phyloP scores from a whole-genome alignment of 2,329 filamentous ascomycete species.

The Elsinoe ampelina region DNA sequence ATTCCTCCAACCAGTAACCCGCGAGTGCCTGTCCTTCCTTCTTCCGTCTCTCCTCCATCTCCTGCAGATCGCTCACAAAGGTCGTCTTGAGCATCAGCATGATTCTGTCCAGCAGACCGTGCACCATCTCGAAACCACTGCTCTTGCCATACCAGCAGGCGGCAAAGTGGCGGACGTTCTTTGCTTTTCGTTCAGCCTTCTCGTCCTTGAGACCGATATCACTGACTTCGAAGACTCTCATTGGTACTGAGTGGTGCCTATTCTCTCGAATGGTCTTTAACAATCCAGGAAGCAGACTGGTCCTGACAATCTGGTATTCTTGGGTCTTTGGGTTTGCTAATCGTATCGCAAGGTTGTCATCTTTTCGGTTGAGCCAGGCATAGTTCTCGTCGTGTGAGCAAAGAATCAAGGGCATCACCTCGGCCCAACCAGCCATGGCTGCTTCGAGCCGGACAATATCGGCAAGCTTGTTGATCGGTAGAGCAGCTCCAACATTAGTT shows the following conservation, averaged over 20 bases:
- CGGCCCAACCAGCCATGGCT: slow-evolving; percentile 90
- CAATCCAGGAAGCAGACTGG: slow-evolving; percentile 73
- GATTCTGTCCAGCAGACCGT: slow-evolving; percentile 83
- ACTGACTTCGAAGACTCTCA: slow-evolving; percentile 85
- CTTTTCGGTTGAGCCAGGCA: slow-evolving; percentile 80
- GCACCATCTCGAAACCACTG: slow-evolving; percentile 89
- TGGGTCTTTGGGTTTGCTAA: slow-evolving; percentile 88
- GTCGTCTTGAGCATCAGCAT: slow-evolving; percentile 83
- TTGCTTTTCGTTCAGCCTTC: slow-evolving; percentile 68
- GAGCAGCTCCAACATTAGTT: slow-evolving; percentile 74
- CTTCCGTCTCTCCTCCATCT: slow-evolving; percentile 26
- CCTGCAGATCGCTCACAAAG: slow-evolving; percentile 51
- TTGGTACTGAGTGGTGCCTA: slow-evolving; percentile 76
- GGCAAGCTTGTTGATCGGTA: slow-evolving; percentile 86
- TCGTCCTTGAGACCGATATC: slow-evolving; percentile 90
- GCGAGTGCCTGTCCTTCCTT: slow-evolving; percentile 58
- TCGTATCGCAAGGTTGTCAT: slow-evolving; percentile 72
- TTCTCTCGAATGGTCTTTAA: slow-evolving; percentile 93
- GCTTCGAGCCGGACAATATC: slow-evolving; percentile 85
- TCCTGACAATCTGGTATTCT: slow-evolving; percentile 89
- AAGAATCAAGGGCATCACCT: slow-evolving; percentile 91
- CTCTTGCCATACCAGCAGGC: slow-evolving; percentile 92
- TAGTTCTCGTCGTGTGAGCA: slow-evolving; percentile 99
- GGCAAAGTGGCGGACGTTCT: slow-evolving; percentile 93
- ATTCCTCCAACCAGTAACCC: slow-evolving; percentile 85